Evolutionary conservation across 176 grass and related monocot genomes (phyloP).

Genomic region (Metroxylon sagu): DNA sequence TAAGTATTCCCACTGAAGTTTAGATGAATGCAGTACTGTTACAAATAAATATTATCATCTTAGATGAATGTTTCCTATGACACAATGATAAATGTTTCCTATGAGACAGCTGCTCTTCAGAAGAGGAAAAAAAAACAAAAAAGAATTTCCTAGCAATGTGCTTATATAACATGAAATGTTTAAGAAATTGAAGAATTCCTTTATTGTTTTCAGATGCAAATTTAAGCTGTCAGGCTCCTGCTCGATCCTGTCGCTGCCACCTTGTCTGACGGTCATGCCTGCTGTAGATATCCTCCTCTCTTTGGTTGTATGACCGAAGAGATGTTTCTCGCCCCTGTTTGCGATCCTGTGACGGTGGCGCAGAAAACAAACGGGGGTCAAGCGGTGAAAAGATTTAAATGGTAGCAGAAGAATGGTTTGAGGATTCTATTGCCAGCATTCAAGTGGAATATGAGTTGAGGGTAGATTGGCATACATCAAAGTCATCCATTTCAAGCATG

Average conservation of each 20-base stretch:
- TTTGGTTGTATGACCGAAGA: conserved; percentile 22
- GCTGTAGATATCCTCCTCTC: conserved; percentile 33
- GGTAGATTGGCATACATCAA: conserved; percentile 36
- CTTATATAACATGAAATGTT: conserved; percentile 5
- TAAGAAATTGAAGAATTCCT: conserved; percentile 28
- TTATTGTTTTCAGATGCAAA: conserved; percentile 15
- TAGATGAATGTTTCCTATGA: conserved; percentile 26
- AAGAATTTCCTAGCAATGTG: conserved; percentile 1
- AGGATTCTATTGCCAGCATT: neutral
- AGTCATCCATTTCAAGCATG: conserved; percentile 87
- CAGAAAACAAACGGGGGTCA: neutral
- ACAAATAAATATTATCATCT: conserved; percentile 11
- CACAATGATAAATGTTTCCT: too few relatives aligned
- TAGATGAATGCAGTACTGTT: too few relatives aligned
- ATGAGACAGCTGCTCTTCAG: conserved; percentile 8
- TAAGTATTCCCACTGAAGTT: too few relatives aligned
- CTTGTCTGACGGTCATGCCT: conserved; percentile 31
- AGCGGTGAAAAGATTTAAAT: neutral
- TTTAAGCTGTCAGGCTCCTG: neutral
- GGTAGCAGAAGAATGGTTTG: neutral
- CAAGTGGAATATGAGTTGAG: neutral
- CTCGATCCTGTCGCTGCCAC: conserved; percentile 17
- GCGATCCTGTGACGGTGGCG: conserved; percentile 41
- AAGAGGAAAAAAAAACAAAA: neutral
- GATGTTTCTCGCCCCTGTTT: conserved; percentile 43